phyloP scores from a whole-genome alignment of 2,329 filamentous ascomycete species.

The Aspergillus eucalypticola region DNA sequence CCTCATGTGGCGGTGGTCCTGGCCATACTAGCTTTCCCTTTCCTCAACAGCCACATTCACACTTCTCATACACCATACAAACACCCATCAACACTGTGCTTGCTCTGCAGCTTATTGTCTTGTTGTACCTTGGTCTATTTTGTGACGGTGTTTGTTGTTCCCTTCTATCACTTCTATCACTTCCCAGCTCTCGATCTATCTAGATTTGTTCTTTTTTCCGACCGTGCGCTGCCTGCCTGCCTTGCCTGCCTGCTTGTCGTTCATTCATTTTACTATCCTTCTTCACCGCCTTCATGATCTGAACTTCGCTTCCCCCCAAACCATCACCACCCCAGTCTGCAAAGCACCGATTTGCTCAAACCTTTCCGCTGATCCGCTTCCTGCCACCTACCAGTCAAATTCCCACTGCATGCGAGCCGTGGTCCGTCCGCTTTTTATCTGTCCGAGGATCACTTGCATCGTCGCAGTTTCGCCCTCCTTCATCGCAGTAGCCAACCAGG shows the following conservation, averaged over 20 bases:
- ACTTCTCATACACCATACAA: too few species aligned
- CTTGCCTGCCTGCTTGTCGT: not conserved
- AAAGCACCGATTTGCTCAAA: slow-evolving; percentile 30
- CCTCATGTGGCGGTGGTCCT: slow-evolving; percentile 19
- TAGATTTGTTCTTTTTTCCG: too few species aligned
- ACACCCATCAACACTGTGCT: too few species aligned
- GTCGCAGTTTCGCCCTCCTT: slow-evolving; percentile 21
- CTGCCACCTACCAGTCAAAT: slow-evolving; percentile 32
- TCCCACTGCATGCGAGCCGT: slow-evolving; percentile 34
- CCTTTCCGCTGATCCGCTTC: slow-evolving; percentile 32
- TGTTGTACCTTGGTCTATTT: not conserved
- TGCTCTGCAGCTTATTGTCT: too few species aligned
- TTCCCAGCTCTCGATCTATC: too few species aligned
- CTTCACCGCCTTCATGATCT: slow-evolving; percentile 12
- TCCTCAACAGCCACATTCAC: slow-evolving; percentile 17
- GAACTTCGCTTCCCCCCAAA: slow-evolving; percentile 6
- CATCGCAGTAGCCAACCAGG: slow-evolving; percentile 21
- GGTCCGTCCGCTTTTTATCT: slow-evolving; percentile 24
- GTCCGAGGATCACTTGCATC: slow-evolving; percentile 24
- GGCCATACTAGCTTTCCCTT: not conserved
- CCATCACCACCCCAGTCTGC: slow-evolving; percentile 26
- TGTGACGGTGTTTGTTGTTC: too few species aligned
- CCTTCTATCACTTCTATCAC: too few species aligned
- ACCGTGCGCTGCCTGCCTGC: slow-evolving; percentile 1
- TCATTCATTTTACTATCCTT: slow-evolving; percentile 14